These are phyloP conservation scores for Aspergillus ibericus DNA, from an alignment of 2,329 filamentous ascomycete species.

Conservation along the genomic window DNA sequence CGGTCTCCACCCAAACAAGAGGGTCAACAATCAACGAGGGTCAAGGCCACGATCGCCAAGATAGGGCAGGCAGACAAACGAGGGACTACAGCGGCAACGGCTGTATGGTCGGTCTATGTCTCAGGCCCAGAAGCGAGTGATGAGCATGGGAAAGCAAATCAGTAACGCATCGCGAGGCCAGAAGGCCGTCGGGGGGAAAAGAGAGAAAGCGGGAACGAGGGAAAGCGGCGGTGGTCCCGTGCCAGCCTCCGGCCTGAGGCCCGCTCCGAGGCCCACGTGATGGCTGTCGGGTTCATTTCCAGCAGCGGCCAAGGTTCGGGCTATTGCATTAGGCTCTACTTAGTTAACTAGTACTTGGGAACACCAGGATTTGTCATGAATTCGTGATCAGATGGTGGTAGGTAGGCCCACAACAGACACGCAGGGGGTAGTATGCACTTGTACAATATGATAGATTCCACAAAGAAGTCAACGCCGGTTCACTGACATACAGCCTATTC, in stretches of 20 bases:
- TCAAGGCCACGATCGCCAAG: neutral
- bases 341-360: neutral
- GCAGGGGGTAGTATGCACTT: neutral
- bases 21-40: neutral
- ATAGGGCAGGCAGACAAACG: neutral
- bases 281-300: neutral
- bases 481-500: neutral
- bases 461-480: neutral
- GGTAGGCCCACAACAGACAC: neutral
- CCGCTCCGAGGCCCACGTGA: neutral
- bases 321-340: neutral
- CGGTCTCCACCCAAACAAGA: constrained; percentile 4
- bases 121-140: neutral
- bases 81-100: neutral
- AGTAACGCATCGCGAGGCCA: no score
- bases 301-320: neutral
- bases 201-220: no score
- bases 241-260: neutral
- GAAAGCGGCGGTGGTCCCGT: neutral
- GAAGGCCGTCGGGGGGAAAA: no score
- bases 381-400: neutral
- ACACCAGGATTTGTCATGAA: neutral
- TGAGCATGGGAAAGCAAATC: neutral
- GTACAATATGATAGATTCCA: constrained; percentile 1
- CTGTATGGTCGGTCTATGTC: neutral